A percentile compares a stretch with the other conserved stretches of the same genome.
Evolutionary conservation across 805 yeast species (phyloP).

Genomic region (Yarrowia osloensis): DNA sequence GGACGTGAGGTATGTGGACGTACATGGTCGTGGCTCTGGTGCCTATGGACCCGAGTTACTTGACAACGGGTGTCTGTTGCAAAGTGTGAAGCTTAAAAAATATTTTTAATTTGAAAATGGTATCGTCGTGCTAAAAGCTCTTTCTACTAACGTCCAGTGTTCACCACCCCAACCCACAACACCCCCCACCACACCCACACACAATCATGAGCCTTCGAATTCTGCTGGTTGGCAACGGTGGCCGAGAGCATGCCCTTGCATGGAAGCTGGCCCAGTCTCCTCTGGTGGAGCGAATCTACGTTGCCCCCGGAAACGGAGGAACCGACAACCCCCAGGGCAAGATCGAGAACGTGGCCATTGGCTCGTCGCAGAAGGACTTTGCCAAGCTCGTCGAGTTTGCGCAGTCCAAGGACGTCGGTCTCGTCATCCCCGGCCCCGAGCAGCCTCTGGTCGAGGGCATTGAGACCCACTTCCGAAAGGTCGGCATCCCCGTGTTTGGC

Average conservation of each 20-base stretch:
- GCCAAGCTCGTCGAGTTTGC: conserved; percentile 74
- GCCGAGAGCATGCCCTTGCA: conserved; percentile 96
- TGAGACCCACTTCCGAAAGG: conserved; percentile 64
- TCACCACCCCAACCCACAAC: neutral
- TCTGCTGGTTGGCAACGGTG: conserved; percentile 94
- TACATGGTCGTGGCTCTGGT: neutral
- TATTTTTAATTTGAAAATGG: conserved; percentile 3
- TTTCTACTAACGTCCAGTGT: neutral
- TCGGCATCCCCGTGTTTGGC: conserved; percentile 95
- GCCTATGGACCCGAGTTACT: conserved; percentile 13
- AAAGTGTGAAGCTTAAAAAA: conserved; percentile 24
- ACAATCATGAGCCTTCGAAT: conserved; percentile 51
- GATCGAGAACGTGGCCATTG: conserved; percentile 70
- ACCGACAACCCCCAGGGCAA: conserved; percentile 58
- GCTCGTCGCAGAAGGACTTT: conserved; percentile 68
- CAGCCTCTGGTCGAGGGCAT: conserved; percentile 97
- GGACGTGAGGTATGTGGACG: too few species aligned
- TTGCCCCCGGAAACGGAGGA: conserved; percentile 98
- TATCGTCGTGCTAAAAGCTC: neutral
- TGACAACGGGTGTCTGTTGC: neutral
- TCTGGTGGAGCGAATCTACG: conserved; percentile 69
- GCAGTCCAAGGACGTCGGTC: conserved; percentile 57
- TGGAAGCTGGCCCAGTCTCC: conserved; percentile 87
- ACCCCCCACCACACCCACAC: neutral
- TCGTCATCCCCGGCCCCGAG: conserved; percentile 98